Conservation (phyloP, 2,329 filamentous ascomycete species). For the Tothia fuscella region DNA sequence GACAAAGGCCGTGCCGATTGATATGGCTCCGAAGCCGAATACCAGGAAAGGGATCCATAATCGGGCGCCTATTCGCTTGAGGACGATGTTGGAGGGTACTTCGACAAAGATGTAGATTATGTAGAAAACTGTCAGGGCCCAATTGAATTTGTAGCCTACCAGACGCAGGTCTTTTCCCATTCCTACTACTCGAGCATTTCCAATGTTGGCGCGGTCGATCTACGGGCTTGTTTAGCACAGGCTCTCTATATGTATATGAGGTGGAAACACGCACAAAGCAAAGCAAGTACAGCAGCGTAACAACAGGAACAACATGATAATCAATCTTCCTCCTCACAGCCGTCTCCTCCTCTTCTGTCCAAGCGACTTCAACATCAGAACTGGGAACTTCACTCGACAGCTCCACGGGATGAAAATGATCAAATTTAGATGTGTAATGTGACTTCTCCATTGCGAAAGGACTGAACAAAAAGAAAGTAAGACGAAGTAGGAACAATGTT, state of each 20-base stretch:
- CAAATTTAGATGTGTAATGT: too few species aligned
- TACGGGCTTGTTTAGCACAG: slow-evolving; percentile 8
- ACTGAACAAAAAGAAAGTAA: too few species aligned
- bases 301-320: slow-evolving; percentile 62
- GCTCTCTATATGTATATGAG: not conserved
- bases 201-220: slow-evolving; percentile 29
- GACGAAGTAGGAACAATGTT: too few species aligned
- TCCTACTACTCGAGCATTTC: slow-evolving; percentile 46
- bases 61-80: slow-evolving; percentile 42
- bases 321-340: slow-evolving; percentile 66
- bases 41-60: slow-evolving; percentile 43
- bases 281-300: slow-evolving; percentile 72
- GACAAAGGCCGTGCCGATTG: slow-evolving; percentile 43
- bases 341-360: slow-evolving; percentile 59
- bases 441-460: too few species aligned
- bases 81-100: slow-evolving; percentile 43
- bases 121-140: slow-evolving; percentile 47
- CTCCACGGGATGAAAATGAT: too few species aligned
- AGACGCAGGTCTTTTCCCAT: slow-evolving; percentile 39
- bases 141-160: slow-evolving; percentile 41
- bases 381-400: too few species aligned
- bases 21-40: slow-evolving; percentile 43
- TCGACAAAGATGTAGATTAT: slow-evolving; percentile 45
- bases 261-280: slow-evolving; percentile 47
- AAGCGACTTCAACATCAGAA: slow-evolving; percentile 33